A percentile compares a stretch with the other conserved stretches of the same genome.
phyloP scores from a whole-genome alignment of 2,329 filamentous ascomycete genomes.

The Aspergillus unguis region DNA sequence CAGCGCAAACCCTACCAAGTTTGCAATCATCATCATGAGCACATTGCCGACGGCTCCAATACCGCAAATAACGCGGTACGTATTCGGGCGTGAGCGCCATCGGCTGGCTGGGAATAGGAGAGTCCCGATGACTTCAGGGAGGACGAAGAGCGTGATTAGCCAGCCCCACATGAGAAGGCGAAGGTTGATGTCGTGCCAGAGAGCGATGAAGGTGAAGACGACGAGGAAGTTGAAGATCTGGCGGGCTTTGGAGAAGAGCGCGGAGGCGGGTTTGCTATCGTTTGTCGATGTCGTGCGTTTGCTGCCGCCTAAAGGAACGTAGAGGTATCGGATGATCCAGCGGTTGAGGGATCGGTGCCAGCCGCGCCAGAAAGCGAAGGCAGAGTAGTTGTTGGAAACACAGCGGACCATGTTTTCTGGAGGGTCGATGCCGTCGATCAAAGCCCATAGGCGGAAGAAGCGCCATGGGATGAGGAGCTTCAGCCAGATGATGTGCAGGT shows the following conservation, averaged over 20 bases:
- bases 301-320: conserved; percentile 73
- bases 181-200: conserved; percentile 97
- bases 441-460: conserved; percentile 95
- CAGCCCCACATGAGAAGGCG: conserved; percentile 92
- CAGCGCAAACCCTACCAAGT: conserved; percentile 90
- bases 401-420: conserved; percentile 98
- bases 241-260: conserved; percentile 48
- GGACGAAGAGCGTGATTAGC: conserved; percentile 89
- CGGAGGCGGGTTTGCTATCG: conserved; percentile 25
- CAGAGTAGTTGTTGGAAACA: conserved; percentile 90
- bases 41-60: conserved; percentile 78
- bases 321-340: conserved; percentile 92
- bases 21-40: conserved; percentile 93
- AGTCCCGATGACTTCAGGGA: conserved; percentile 75
- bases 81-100: conserved; percentile 66
- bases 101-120: conserved; percentile 69
- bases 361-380: conserved; percentile 86
- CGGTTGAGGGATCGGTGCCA: conserved; percentile 97
- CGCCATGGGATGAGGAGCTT: conserved; percentile 96
- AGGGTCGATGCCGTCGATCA: conserved; percentile 86
- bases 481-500: conserved; percentile 95
- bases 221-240: conserved; percentile 72
- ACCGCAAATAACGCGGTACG: conserved; percentile 77
- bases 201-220: conserved; percentile 93
- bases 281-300: conserved; percentile 16